phyloP scores from a whole-genome alignment of 2,329 filamentous ascomycete species.

The Corinectria fuckeliana region DNA sequence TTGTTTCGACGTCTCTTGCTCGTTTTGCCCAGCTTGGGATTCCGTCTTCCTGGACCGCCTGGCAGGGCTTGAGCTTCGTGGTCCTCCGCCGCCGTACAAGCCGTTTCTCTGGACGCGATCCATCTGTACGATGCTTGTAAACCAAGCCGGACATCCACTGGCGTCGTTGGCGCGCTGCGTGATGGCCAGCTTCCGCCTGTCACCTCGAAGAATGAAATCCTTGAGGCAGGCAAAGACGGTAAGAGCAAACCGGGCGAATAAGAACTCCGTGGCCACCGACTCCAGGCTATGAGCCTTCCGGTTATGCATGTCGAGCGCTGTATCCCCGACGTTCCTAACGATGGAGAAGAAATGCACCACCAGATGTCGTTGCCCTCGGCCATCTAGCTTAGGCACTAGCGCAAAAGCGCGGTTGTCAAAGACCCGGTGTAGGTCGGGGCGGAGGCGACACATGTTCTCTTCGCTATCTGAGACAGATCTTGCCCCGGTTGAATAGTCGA shows the following conservation, averaged over 20 bases:
- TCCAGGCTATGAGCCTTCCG: not conserved
- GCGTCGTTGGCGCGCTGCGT: not conserved
- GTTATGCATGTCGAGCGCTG: not conserved
- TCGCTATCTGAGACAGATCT: not conserved
- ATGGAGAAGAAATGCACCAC: conserved; percentile 3
- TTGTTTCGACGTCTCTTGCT: not conserved
- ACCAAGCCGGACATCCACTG: not conserved
- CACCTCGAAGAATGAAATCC: not conserved
- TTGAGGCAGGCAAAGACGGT: not conserved
- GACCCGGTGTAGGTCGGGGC: not conserved
- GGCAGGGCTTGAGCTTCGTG: not conserved
- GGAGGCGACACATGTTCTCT: not conserved
- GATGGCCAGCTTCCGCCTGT: not conserved
- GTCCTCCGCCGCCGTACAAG: not conserved
- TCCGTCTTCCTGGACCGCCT: conserved; percentile 1
- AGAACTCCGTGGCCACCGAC: not conserved
- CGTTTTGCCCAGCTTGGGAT: not conserved
- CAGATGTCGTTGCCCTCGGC: not conserved
- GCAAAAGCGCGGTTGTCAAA: not conserved
- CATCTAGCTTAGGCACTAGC: not conserved
- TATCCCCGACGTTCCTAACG: not conserved
- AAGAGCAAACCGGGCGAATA: not conserved
- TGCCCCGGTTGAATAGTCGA: not conserved
- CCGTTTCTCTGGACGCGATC: not conserved
- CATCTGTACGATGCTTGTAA: not conserved